Evolutionary conservation across 2,329 filamentous ascomycete species (phyloP), one percentile per base, ranked within the genome.

Genomic region (Xylariaceae sp.): DNA sequence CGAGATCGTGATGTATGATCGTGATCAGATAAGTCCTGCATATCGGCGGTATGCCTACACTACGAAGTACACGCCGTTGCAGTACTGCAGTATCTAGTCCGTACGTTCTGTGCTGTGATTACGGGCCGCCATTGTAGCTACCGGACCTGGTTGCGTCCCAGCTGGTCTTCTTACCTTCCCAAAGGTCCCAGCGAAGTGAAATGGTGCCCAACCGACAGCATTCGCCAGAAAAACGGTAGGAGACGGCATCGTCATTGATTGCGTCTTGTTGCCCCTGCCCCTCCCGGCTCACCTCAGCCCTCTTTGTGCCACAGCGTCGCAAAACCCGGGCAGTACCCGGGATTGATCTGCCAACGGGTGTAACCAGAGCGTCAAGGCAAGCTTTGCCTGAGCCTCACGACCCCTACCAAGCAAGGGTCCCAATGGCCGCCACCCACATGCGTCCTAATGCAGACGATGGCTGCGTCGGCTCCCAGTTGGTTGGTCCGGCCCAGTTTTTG

Each of bases 301-400:
- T 58, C 55, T 49, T 8, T 50, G 46, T 57, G 46, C 44, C 47
- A 53, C 53, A 39, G n/a, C 40, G 47, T 56, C 44, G 37, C 39
- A 39, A 52, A 53, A 44, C 47, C 44, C 36, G 37, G 46, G 37
- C 39, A 39, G 49, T 50, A 44, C 47, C 44, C 36, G 37, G 46
- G 36, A 44, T 44, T 42, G 40, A 58, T 53, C 49, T 53, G 34
- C 49, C 44, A 32, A 42, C 45, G 29, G 40, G 47, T 47, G 53
- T 53, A 53, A 53, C 55, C 21, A 51, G 32, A 37, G 51, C 41
- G 44, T 51, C 45, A n/a, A 48, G 51, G 51, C 48, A 57, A 51
- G 44, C 51, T 51, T 49, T 46, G 32, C 44, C 22, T 37, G 32
- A 36, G n/a, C 37, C 41, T 43, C 41, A 43, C 16, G 9, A 34